phyloP scores from a whole-genome alignment of 768 basidiomycete genomes.

The Tylopilus vinaceipallidus region DNA sequence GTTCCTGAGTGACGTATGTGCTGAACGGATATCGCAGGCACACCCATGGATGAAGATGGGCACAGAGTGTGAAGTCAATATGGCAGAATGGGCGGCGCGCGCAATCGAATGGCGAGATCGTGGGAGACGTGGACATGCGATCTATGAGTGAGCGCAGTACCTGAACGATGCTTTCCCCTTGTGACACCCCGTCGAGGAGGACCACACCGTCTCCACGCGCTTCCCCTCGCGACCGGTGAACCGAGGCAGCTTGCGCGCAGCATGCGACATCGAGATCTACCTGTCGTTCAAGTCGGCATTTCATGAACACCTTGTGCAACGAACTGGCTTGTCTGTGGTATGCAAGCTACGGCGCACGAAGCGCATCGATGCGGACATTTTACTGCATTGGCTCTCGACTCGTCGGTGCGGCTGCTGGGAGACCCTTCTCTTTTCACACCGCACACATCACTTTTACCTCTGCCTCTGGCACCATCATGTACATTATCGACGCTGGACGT shows the following conservation, averaged over 20 bases:
- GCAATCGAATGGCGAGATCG: slow-evolving; percentile 43
- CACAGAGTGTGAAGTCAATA: slow-evolving; percentile 64
- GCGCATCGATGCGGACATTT: neutral
- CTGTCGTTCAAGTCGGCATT: neutral
- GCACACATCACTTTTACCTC: neutral
- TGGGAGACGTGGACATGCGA: slow-evolving; percentile 17
- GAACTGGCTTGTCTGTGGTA: neutral
- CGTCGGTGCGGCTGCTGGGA: neutral
- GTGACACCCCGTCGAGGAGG: slow-evolving; percentile 17
- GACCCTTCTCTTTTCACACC: neutral
- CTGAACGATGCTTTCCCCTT: slow-evolving; percentile 3
- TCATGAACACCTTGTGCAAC: neutral
- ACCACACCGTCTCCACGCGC: slow-evolving; percentile 19
- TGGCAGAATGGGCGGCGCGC: slow-evolving; percentile 75
- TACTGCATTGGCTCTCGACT: neutral
- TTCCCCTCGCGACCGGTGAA: slow-evolving; percentile 25
- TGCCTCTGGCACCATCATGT: slow-evolving; percentile 4
- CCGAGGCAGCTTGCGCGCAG: neutral
- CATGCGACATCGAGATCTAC: slow-evolving; percentile 1
- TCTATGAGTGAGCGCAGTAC: slow-evolving; percentile 24
- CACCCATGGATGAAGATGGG: slow-evolving; percentile 79
- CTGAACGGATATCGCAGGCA: slow-evolving; percentile 38
- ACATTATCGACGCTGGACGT: slow-evolving; percentile 28
- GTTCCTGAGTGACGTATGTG: neutral
- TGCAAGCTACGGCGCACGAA: neutral